Base-by-base conservation (phyloP, 1,284 basidiomycete species). In the Cerioporus squamosus region DNA sequence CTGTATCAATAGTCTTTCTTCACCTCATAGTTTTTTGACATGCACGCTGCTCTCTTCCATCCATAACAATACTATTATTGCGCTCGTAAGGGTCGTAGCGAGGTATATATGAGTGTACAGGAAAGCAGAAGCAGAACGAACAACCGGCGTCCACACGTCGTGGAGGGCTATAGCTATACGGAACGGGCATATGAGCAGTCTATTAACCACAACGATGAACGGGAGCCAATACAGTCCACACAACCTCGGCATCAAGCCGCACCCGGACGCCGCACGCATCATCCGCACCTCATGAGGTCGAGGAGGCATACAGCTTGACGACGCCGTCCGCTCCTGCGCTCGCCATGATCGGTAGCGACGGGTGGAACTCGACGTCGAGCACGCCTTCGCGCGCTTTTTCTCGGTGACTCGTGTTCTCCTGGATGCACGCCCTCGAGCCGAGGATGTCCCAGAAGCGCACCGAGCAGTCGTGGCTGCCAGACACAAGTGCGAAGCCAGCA, bases 291-390 rank as follows among this genome's bases (percentile, higher is more conserved):
- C 81, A 91, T 75, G 88, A 91, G 66, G 89, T 88, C 56, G 82
- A 91, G 73, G 88, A 89, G 59, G 90, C 87, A 70, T 90, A 98
- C 45, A 98, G 79, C 73, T 95, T 94, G 60, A 98, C 87, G 26
- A 95, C 88, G n/a, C 95, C 95, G 75, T 98, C 96, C 8, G 95
- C 94, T 18, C 96, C 96, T 6, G 94, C 93, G 69, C 92, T 95
- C 10, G 91, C 94, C 81, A 98, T 88, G 71, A 95, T 88, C 18
- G 93, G 93, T 58, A 95, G 76, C 56, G 88, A 85, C 8, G 91
- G 86, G 72, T 96, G 93, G 75, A 93, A 94, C 65, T 89, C 86
- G 17, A 95, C 89, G 64, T 89, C 91, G 61, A 97, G 81, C 15
- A 97, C 94, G 44, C 97, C 97, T 75, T 98, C 95, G 58, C 87